These are phyloP conservation scores for Hibiscus tridactylites DNA, from an alignment of 345 rosid species.

Conservation along the genomic window DNA sequence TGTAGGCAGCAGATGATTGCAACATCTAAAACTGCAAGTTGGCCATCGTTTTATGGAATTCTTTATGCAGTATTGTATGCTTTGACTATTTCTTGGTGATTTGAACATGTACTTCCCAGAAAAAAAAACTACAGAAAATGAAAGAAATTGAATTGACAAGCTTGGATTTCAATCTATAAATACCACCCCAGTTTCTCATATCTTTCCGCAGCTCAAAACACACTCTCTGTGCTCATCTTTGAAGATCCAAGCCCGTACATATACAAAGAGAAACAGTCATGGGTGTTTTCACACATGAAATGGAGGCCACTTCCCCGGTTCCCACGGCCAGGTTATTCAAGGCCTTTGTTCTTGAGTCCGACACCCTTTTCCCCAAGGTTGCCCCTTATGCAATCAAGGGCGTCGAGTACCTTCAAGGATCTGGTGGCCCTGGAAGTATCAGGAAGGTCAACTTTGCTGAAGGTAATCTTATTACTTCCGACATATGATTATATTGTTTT, in stretches of 20 bases:
- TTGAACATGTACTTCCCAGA: no score
- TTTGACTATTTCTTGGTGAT: no score
- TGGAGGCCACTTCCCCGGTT: background rate
- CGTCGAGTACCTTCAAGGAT: constrained; percentile 11
- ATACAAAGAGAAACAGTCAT: background rate
- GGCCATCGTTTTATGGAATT: background rate
- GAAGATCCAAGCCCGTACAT: background rate
- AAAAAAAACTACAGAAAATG: no score
- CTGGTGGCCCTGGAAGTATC: constrained; percentile 31
- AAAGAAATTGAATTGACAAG: no score
- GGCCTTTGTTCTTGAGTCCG: background rate
- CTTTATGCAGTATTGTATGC: no score
- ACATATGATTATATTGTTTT: no score
- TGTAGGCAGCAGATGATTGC: no score
- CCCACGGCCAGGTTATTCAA: constrained; percentile 2
- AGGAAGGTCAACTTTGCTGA: constrained; percentile 14
- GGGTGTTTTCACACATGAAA: background rate
- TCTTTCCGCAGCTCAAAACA: background rate
- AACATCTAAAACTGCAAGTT: no score
- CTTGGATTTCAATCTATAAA: background rate
- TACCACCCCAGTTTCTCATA: background rate
- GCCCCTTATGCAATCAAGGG: background rate
- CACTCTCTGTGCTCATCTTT: background rate
- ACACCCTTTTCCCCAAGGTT: background rate
- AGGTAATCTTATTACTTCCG: background rate